A percentile compares a stretch with the other conserved stretches of the same genome.
phyloP scores from a whole-genome alignment of 805 yeast genomes.

The Cyberlindnera lachancei region DNA sequence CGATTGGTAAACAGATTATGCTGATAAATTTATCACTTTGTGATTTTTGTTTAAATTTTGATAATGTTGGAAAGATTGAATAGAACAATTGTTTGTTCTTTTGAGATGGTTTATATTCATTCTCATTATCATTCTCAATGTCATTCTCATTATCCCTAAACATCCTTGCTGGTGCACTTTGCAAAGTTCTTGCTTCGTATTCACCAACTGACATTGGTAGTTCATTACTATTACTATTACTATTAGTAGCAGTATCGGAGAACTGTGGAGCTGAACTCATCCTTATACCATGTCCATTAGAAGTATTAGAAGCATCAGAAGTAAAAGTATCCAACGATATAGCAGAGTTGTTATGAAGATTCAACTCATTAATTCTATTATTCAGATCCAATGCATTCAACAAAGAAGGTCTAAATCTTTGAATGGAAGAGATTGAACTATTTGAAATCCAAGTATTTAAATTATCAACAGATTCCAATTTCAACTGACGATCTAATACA shows the following conservation, averaged over 20 bases:
- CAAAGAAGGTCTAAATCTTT: constrained; percentile 18
- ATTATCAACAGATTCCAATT: constrained; percentile 5
- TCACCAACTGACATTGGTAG: constrained; percentile 4
- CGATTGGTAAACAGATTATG: constrained; percentile 27
- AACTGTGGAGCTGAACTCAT: constrained; percentile 18
- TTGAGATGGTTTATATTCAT: no score
- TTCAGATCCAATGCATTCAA: constrained; percentile 20
- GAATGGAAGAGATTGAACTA: constrained; percentile 6
- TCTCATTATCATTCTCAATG: no score
- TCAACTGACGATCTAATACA: constrained; percentile 10
- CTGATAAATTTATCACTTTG: constrained; percentile 22
- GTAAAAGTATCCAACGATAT: constrained; percentile 12
- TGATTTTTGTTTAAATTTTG: constrained; percentile 21
- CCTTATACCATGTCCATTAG: constrained; percentile 3
- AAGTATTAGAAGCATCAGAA: not conserved
- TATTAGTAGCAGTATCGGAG: constrained; percentile 8
- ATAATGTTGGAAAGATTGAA: constrained; percentile 26
- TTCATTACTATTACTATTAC: no score
- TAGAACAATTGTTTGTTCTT: no score
- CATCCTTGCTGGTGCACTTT: constrained; percentile 13
- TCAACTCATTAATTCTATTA: constrained; percentile 8
- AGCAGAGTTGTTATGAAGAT: constrained; percentile 1
- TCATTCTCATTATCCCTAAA: not conserved
- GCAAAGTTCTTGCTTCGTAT: constrained; percentile 13
- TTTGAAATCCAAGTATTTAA: constrained; percentile 16